A percentile compares a stretch with the other conserved stretches of the same genome.
phyloP scores from a whole-genome alignment of 371 early-diverging fungal genomes.

The Mucor saturninus region DNA sequence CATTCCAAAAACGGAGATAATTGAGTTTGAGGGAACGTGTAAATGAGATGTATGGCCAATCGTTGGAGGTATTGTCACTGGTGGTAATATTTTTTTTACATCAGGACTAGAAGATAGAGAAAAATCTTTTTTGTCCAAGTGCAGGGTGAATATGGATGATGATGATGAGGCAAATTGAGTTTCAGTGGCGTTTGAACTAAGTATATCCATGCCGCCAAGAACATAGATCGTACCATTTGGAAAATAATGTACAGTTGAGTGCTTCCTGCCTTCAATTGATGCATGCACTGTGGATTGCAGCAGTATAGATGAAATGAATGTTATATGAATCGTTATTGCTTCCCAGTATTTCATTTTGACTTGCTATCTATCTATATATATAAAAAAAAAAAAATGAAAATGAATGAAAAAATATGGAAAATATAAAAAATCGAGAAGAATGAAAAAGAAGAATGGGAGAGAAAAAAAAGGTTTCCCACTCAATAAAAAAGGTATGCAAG shows the following conservation, averaged over 20 bases:
- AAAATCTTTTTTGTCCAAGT: slow-evolving; percentile 12
- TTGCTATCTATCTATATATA: not conserved
- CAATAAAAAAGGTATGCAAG: too few species aligned
- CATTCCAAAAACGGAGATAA: slow-evolving; percentile 22
- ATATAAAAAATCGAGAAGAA: not conserved
- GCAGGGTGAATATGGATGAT: slow-evolving; percentile 3
- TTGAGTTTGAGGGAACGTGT: slow-evolving; percentile 6
- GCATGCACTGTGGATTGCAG: slow-evolving; percentile 10
- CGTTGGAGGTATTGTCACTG: not conserved
- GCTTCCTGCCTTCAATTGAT: slow-evolving; percentile 17
- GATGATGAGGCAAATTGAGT: slow-evolving; percentile 9
- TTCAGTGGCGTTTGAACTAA: not conserved
- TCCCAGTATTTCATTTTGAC: slow-evolving; percentile 3
- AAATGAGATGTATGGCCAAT: slow-evolving; percentile 26
- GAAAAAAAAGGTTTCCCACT: not conserved
- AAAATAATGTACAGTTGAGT: slow-evolving; percentile 24
- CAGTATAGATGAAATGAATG: not conserved
- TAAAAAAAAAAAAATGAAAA: not conserved
- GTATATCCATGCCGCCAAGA: slow-evolving; percentile 19
- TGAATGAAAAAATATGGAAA: too few species aligned
- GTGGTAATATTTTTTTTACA: not conserved
- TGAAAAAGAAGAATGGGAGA: slow-evolving; percentile 1
- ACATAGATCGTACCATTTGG: slow-evolving; percentile 21
- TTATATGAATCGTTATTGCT: not conserved
- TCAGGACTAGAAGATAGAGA: slow-evolving; percentile 8